phyloP scores from a whole-genome alignment of 345 rosid species.

The Corchorus capsularis region DNA sequence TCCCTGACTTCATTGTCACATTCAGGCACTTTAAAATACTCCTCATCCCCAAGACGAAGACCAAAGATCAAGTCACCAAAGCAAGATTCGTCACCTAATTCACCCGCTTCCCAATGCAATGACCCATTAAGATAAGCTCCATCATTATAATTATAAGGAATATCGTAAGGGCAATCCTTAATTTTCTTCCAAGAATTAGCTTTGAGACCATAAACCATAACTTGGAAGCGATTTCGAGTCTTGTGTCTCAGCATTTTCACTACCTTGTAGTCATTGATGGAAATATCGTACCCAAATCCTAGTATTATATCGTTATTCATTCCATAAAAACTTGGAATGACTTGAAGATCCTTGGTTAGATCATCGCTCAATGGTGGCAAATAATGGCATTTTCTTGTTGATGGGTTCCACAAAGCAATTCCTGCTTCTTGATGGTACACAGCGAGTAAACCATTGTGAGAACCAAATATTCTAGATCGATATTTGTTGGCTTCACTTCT shows the following conservation, averaged over 20 bases:
- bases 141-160: neutral
- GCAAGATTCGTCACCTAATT: neutral
- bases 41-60: neutral
- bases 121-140: conserved; percentile 3
- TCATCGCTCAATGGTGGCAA: conserved; percentile 1
- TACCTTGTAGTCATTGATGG: neutral
- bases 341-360: conserved; percentile 9
- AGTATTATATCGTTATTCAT: neutral
- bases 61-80: neutral
- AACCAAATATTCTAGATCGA: no score
- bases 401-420: conserved; percentile 16
- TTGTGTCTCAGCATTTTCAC: conserved; percentile 10
- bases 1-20: no score
- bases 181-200: conserved; percentile 6
- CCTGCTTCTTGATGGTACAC: conserved; percentile 11
- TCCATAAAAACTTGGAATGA: neutral
- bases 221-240: neutral
- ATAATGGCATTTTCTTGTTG: conserved; percentile 4
- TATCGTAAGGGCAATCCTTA: conserved; percentile 10
- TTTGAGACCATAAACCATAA: neutral
- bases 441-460: neutral
- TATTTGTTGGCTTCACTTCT: no score
- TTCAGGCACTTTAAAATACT: neutral
- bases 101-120: conserved; percentile 10
- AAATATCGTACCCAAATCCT: neutral